phyloP scores from a whole-genome alignment of 2,329 filamentous ascomycete genomes.

The Aspergillus pseudoglaucus region DNA sequence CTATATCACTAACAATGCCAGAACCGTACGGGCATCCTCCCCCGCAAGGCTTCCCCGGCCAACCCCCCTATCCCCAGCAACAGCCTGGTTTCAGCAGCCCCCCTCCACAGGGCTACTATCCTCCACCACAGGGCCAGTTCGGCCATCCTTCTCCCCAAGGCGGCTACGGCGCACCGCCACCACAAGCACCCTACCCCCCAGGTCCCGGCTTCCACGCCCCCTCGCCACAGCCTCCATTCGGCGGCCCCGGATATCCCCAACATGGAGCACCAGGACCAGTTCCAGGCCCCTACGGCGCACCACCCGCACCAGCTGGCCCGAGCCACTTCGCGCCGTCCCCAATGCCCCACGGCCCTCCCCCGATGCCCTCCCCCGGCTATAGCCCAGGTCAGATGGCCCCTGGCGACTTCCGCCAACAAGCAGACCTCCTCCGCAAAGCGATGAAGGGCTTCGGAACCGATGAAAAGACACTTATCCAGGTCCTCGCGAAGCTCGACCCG shows the following conservation, averaged over 20 bases:
- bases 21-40: slow-evolving; percentile 17
- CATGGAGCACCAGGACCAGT: slow-evolving; percentile 14
- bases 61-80: slow-evolving; percentile 18
- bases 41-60: neutral
- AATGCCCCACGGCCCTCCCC: slow-evolving; percentile 45
- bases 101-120: slow-evolving; percentile 21
- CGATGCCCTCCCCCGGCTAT: slow-evolving; percentile 68
- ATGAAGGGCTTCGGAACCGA: slow-evolving; percentile 95
- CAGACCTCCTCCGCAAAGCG: slow-evolving; percentile 65
- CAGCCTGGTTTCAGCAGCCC: slow-evolving; percentile 11
- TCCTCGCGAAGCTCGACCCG: slow-evolving; percentile 67
- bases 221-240: slow-evolving; percentile 11
- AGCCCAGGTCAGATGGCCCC: slow-evolving; percentile 62
- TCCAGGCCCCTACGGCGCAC: slow-evolving; percentile 22
- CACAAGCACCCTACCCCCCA: slow-evolving; percentile 7
- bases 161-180: slow-evolving; percentile 15
- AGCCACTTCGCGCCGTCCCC: slow-evolving; percentile 16
- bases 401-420: slow-evolving; percentile 60
- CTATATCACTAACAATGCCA: neutral
- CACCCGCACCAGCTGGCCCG: slow-evolving; percentile 8
- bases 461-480: slow-evolving; percentile 66
- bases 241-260: slow-evolving; percentile 20
- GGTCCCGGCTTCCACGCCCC: slow-evolving; percentile 8
- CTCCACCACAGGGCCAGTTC: slow-evolving; percentile 19
- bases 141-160: slow-evolving; percentile 34